A percentile compares a stretch with the other conserved stretches of the same genome.
Evolutionary conservation across 2,329 filamentous ascomycete genomes (phyloP).

Genomic region (Pestalotiopsis fici): DNA sequence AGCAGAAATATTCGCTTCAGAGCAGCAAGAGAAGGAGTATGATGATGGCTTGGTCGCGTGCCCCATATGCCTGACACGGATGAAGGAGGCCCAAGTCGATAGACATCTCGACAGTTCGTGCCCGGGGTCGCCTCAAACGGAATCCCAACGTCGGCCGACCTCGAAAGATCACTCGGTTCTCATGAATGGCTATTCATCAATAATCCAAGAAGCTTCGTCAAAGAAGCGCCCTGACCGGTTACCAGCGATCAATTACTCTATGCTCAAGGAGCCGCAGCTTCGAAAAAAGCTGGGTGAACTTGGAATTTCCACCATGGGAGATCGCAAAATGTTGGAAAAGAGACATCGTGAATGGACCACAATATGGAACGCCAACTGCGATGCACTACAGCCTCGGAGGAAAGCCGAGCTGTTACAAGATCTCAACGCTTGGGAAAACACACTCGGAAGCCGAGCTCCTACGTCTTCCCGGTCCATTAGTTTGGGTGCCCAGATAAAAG

Average conservation of each 20-base stretch:
- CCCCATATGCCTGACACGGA: conserved; percentile 76
- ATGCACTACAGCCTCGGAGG: conserved; percentile 71
- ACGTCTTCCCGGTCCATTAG: conserved; percentile 36
- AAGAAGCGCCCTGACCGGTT: conserved; percentile 60
- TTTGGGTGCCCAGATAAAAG: conserved; percentile 62
- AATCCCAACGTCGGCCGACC: conserved; percentile 16
- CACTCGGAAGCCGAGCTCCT: conserved; percentile 65
- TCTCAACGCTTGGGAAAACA: conserved; percentile 83
- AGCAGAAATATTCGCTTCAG: conserved; percentile 34
- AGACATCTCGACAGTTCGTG: conserved; percentile 74
- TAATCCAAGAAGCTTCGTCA: conserved; percentile 22
- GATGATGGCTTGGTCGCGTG: conserved; percentile 81
- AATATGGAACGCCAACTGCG: conserved; percentile 95
- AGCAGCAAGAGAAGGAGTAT: conserved; percentile 24
- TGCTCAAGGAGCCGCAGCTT: conserved; percentile 78
- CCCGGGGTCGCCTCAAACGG: conserved; percentile 35
- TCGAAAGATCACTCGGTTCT: conserved; percentile 15
- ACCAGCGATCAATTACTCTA: conserved; percentile 80
- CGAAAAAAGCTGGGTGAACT: conserved; percentile 81
- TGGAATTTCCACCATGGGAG: conserved; percentile 72
- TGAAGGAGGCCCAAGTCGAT: conserved; percentile 80
- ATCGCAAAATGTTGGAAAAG: conserved; percentile 69
- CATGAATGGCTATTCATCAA: conserved; percentile 7
- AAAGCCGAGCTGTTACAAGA: conserved; percentile 76
- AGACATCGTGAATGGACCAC: conserved; percentile 94